Evolutionary conservation across 2,329 filamentous ascomycete species (phyloP).

Genomic region (Tricladium varicosporioides): DNA sequence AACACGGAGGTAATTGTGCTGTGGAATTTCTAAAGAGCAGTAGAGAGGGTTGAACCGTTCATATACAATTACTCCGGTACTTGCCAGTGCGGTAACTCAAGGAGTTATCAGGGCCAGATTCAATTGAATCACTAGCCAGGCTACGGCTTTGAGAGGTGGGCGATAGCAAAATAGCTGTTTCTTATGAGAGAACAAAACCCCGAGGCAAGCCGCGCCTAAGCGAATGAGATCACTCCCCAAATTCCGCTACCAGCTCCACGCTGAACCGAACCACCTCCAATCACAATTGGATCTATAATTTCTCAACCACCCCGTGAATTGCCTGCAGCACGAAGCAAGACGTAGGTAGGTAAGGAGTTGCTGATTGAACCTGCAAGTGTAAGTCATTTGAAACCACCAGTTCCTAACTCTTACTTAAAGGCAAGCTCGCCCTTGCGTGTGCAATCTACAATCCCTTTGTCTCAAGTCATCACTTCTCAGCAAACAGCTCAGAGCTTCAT

Average conservation of each 20-base stretch:
- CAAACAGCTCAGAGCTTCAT: background rate
- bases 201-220: conserved; percentile 7
- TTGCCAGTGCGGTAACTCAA: background rate
- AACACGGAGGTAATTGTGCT: background rate
- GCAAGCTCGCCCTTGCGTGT: background rate
- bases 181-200: conserved; percentile 1
- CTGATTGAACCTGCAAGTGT: background rate
- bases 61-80: background rate
- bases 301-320: background rate
- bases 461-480: background rate
- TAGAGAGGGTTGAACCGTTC: background rate
- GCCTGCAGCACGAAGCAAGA: background rate
- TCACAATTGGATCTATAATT: background rate
- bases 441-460: background rate
- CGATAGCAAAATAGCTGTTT: conserved; percentile 9
- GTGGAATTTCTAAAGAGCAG: too few relatives aligned
- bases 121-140: background rate
- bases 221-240: background rate
- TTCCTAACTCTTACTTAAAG: background rate
- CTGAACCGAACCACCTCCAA: background rate
- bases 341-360: background rate
- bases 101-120: background rate
- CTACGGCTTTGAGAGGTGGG: conserved; percentile 1
- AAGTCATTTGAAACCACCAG: background rate
- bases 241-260: conserved; percentile 4